A percentile compares a stretch with the other conserved stretches of the same genome.
Evolutionary conservation across 768 basidiomycete genomes (phyloP).

Genomic region (Lactarius akahatsu): DNA sequence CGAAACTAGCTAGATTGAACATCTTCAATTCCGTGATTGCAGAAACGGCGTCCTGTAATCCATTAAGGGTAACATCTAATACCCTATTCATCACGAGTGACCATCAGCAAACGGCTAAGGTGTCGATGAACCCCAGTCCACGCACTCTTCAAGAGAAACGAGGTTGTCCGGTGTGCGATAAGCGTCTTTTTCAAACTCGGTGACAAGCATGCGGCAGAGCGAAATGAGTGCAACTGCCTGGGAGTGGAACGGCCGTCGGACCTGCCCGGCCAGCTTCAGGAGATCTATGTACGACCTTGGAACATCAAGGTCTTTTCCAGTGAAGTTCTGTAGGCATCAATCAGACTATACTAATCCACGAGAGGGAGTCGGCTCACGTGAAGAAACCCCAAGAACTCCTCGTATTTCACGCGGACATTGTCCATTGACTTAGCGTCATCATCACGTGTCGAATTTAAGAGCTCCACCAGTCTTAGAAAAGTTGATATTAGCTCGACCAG

Average conservation of each 20-base stretch:
- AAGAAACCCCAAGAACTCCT: constrained; percentile 15
- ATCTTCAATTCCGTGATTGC: constrained; percentile 24
- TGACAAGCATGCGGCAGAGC: constrained; percentile 21
- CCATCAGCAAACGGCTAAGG: not conserved
- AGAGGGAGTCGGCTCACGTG: constrained; percentile 7
- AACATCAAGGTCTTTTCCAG: constrained; percentile 6
- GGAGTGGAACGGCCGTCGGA: constrained; percentile 26
- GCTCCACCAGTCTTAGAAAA: constrained; percentile 8
- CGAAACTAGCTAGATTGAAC: constrained; percentile 11
- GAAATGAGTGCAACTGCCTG: constrained; percentile 23
- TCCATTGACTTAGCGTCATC: constrained; percentile 6
- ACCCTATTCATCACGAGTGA: constrained; percentile 1
- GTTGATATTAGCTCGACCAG: not conserved
- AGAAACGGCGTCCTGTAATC: constrained; percentile 10
- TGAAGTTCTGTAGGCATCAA: constrained; percentile 18
- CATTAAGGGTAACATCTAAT: constrained; percentile 15
- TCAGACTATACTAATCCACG: constrained; percentile 6
- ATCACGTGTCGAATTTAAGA: constrained; percentile 6
- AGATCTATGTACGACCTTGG: constrained; percentile 22
- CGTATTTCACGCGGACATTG: constrained; percentile 15
- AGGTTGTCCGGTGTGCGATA: constrained; percentile 15
- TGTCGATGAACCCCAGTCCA: not conserved
- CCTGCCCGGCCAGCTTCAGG: constrained; percentile 23
- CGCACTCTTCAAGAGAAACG: constrained; percentile 24
- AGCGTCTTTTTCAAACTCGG: constrained; percentile 15